Conservation (phyloP, 2,329 filamentous ascomycete species). For the Cryoendolithus antarcticus region DNA sequence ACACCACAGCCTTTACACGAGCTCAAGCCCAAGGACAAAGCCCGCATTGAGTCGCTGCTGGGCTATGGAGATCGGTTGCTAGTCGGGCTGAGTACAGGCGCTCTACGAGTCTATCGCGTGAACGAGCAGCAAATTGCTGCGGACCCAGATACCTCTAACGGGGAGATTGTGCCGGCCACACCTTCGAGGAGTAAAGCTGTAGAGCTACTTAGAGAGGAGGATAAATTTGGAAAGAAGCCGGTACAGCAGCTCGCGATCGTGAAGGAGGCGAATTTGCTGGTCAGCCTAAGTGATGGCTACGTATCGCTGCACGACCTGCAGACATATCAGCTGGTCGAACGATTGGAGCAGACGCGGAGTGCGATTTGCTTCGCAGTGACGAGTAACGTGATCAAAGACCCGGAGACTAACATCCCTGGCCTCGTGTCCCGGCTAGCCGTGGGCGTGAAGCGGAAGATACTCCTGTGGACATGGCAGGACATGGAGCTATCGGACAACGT, state of each 20-base stretch:
- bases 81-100: conserved; percentile 82
- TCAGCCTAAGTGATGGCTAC: conserved; percentile 82
- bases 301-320: conserved; percentile 84
- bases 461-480: conserved; percentile 93
- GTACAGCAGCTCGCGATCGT: conserved; percentile 92
- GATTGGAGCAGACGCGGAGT: conserved; percentile 70
- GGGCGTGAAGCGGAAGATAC: conserved; percentile 76
- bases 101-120: conserved; percentile 78
- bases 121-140: conserved; percentile 48
- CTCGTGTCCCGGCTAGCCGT: conserved; percentile 88
- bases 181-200: conserved; percentile 40
- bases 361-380: conserved; percentile 85
- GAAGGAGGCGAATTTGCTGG: conserved; percentile 83
- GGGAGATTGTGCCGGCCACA: conserved; percentile 28
- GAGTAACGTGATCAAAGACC: conserved; percentile 87
- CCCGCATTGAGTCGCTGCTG: conserved; percentile 89
- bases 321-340: conserved; percentile 70
- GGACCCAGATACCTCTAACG: conserved; percentile 14
- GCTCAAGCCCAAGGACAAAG: conserved; percentile 90
- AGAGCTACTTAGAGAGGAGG: conserved; percentile 79
- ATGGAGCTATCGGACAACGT: conserved; percentile 70
- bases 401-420: conserved; percentile 73
- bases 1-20: conserved; percentile 93
- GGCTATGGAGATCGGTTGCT: conserved; percentile 87
- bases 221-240: conserved; percentile 81